phyloP scores from a whole-genome alignment of 345 rosid species.

The Citrus sinensis region DNA sequence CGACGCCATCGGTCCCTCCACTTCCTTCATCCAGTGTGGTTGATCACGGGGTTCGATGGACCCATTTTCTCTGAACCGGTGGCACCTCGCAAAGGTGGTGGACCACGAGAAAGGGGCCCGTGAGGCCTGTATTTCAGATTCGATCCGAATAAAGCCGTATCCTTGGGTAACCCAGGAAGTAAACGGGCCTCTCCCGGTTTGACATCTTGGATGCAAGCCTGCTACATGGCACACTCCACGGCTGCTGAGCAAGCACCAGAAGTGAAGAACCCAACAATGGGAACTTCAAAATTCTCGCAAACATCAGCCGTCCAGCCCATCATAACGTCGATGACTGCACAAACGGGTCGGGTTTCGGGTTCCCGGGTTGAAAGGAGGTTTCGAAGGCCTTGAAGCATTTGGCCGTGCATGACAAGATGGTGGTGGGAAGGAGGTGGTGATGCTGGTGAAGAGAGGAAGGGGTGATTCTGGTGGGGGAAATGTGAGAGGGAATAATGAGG shows the following conservation, averaged over 20 bases:
- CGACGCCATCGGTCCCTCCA: no score
- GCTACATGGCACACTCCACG: constrained; percentile 27
- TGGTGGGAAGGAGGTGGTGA: not conserved
- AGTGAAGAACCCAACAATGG: constrained; percentile 25
- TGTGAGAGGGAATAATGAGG: constrained; percentile 31
- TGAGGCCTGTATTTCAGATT: rapidly evolving
- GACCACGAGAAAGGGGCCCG: no score
- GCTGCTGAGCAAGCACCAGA: constrained; percentile 31
- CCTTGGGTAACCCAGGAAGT: constrained; percentile 14
- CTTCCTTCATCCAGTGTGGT: no score
- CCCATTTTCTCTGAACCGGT: not conserved
- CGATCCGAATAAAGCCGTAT: constrained; percentile 7
- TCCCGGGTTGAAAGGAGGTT: constrained; percentile 3
- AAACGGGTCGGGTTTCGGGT: not conserved
- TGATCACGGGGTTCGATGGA: no score
- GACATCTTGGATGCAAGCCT: constrained; percentile 11
- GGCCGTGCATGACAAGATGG: not conserved
- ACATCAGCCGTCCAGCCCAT: constrained; percentile 10
- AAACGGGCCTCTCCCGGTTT: constrained; percentile 28
- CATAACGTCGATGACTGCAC: constrained; percentile 39
- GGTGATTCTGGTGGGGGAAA: constrained; percentile 9
- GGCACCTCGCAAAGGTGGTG: no score
- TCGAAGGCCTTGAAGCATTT: constrained; percentile 13
- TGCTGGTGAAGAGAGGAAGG: constrained; percentile 30
- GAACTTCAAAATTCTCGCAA: constrained; percentile 11